These are phyloP conservation scores for Malassezia globosa DNA, from an alignment of 1,284 basidiomycete genomes.

Conservation along the genomic window DNA sequence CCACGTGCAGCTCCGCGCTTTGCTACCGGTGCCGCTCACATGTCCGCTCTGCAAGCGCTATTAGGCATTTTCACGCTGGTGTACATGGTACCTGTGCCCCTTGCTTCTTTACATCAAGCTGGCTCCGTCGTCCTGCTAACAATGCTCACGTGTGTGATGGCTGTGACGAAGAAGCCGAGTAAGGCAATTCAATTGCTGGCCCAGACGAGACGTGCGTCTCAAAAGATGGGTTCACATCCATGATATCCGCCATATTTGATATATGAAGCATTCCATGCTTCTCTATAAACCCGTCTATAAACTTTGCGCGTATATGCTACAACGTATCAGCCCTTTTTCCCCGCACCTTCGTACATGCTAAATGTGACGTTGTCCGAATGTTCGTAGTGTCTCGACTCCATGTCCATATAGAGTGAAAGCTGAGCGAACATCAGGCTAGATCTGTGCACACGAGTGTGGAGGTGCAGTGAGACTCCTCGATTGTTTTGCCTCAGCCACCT, in stretches of 20 bases:
- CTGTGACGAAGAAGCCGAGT: constrained; percentile 63
- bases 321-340: too few relatives aligned
- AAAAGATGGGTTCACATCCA: too few relatives aligned
- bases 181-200: constrained; percentile 51
- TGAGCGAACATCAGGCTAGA: too few relatives aligned
- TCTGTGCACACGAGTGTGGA: too few relatives aligned
- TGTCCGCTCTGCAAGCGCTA: constrained; percentile 56
- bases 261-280: background rate
- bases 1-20: constrained; percentile 8
- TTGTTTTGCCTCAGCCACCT: too few relatives aligned
- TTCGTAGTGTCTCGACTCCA: too few relatives aligned
- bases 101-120: constrained; percentile 88
- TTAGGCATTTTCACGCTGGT: constrained; percentile 84
- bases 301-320: background rate
- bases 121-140: constrained; percentile 79
- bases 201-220: too few relatives aligned
- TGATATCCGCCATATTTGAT: background rate
- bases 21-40: constrained; percentile 14
- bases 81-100: constrained; percentile 81
- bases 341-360: too few relatives aligned
- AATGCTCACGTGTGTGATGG: constrained; percentile 66
- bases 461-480: too few relatives aligned
- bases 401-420: too few relatives aligned
- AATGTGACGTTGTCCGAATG: too few relatives aligned
- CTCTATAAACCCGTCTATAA: background rate